phyloP scores from a whole-genome alignment of 2,329 filamentous ascomycete species.

The Trichoderma atroviride region DNA sequence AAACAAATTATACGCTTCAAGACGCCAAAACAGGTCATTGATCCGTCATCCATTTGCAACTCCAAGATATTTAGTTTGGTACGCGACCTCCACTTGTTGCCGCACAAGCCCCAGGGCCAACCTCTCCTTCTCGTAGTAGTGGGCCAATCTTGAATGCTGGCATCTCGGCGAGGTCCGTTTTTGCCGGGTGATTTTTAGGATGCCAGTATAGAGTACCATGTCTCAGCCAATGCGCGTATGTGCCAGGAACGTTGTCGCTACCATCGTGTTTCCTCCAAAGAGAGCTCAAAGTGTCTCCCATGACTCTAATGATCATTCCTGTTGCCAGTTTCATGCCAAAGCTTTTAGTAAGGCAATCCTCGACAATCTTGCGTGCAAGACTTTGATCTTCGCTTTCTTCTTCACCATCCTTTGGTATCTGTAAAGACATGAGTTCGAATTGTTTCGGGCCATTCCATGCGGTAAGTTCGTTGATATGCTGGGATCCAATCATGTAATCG shows the following conservation, averaged over 20 bases:
- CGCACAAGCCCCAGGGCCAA: background rate
- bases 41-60: background rate
- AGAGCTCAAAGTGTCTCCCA: conserved; percentile 54
- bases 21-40: background rate
- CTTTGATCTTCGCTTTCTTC: conserved; percentile 45
- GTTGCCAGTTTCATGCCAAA: conserved; percentile 61
- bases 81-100: background rate
- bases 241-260: conserved; percentile 52
- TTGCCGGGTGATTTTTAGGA: conserved; percentile 45
- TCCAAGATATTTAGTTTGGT: background rate
- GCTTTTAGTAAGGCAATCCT: conserved; percentile 51
- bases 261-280: conserved; percentile 55
- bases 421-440: conserved; percentile 51
- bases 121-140: conserved; percentile 26
- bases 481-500: conserved; percentile 53
- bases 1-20: background rate
- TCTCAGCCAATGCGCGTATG: conserved; percentile 58
- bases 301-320: conserved; percentile 54
- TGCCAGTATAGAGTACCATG: conserved; percentile 52
- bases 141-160: conserved; percentile 46
- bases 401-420: conserved; percentile 42
- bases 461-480: conserved; percentile 57
- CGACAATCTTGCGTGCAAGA: conserved; percentile 53
- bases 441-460: conserved; percentile 53
- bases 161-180: conserved; percentile 39